These are phyloP conservation scores for Diplocarpon rosae DNA, from an alignment of 2,329 filamentous ascomycete species.

Conservation along the genomic window DNA sequence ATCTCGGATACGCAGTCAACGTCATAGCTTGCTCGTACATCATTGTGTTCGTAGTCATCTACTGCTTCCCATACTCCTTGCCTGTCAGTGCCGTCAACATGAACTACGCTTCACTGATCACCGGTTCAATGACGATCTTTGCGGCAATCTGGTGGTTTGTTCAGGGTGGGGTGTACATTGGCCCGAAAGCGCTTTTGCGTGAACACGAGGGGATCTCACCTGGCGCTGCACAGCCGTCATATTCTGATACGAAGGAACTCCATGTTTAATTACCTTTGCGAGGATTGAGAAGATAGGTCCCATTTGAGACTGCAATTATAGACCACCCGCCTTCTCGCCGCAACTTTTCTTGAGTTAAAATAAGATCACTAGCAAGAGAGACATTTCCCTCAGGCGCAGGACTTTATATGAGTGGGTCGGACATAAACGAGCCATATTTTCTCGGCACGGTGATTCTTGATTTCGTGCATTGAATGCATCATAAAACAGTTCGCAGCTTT, in stretches of 20 bases:
- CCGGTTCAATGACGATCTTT: conserved; percentile 32
- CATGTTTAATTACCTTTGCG: background rate
- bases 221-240: background rate
- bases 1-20: conserved; percentile 40
- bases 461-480: no score
- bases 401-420: no score
- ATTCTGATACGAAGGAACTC: background rate
- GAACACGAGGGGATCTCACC: background rate
- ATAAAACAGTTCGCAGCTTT: no score
- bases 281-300: background rate
- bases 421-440: no score
- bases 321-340: background rate
- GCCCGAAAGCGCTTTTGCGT: conserved; percentile 14
- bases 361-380: no score
- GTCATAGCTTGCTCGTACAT: conserved; percentile 45
- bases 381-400: no score
- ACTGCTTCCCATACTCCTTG: conserved; percentile 43
- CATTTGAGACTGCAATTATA: background rate
- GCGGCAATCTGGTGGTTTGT: conserved; percentile 34
- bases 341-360: no score
- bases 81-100: conserved; percentile 37
- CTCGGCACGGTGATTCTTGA: no score
- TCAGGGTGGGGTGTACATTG: conserved; percentile 19
- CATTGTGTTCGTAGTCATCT: conserved; percentile 49
- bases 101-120: conserved; percentile 41